phyloP scores from a whole-genome alignment of 768 basidiomycete species.

The Tricholoma saponaceum region DNA sequence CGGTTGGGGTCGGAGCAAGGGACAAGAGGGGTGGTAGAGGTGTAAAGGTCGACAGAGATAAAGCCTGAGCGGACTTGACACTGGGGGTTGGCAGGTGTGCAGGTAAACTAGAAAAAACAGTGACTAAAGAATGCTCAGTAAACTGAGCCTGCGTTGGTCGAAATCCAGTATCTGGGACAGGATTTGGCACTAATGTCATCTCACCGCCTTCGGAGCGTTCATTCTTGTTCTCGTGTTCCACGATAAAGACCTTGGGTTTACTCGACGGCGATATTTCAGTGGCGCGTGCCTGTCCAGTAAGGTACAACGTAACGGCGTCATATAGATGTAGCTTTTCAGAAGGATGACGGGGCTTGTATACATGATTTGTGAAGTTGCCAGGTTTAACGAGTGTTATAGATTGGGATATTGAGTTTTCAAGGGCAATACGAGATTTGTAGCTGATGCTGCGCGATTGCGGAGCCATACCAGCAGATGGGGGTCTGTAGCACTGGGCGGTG shows the following conservation, averaged over 20 bases:
- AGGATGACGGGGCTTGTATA: not conserved
- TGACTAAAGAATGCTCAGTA: constrained; percentile 26
- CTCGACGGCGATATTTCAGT: constrained; percentile 2
- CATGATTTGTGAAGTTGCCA: not conserved
- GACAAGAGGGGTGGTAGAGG: constrained; percentile 21
- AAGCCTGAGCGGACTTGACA: constrained; percentile 9
- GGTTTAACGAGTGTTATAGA: not conserved
- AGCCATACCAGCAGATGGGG: not conserved
- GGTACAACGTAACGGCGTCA: not conserved
- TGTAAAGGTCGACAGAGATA: constrained; percentile 19
- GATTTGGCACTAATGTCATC: constrained; percentile 42
- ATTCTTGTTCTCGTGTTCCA: constrained; percentile 18
- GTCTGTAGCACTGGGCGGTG: not conserved
- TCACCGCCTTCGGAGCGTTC: constrained; percentile 21
- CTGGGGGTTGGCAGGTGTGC: constrained; percentile 6
- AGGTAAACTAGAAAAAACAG: constrained; percentile 19
- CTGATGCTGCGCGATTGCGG: not conserved
- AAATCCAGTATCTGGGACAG: constrained; percentile 42
- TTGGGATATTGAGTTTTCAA: not conserved
- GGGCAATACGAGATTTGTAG: not conserved
- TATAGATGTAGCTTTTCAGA: not conserved
- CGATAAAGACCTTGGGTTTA: constrained; percentile 10
- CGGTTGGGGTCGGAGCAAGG: constrained; percentile 12
- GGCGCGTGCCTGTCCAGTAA: not conserved
- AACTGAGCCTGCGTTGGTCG: constrained; percentile 14